Conservation (phyloP, 1,284 basidiomycete species). For the Phellopilus nigrolimitatus region DNA sequence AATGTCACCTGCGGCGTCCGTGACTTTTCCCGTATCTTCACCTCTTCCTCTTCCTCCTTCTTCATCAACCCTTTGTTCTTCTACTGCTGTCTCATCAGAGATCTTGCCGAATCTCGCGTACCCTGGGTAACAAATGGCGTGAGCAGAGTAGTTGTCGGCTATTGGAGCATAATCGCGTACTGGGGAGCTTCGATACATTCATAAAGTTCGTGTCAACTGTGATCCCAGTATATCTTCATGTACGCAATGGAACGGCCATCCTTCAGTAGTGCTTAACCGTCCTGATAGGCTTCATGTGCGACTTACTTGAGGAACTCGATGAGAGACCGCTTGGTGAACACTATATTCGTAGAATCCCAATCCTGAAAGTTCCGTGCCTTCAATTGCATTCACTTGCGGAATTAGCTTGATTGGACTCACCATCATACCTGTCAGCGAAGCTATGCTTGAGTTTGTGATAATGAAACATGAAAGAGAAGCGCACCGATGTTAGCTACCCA, state of each 20-base stretch:
- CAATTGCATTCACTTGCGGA: not conserved
- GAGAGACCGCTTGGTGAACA: conserved; percentile 68
- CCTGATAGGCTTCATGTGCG: not conserved
- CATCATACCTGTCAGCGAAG: conserved; percentile 49
- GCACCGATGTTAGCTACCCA: conserved; percentile 62
- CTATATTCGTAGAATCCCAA: conserved; percentile 66
- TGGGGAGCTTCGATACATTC: conserved; percentile 66
- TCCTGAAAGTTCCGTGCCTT: conserved; percentile 32
- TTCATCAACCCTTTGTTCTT: not conserved
- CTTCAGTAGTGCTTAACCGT: not conserved
- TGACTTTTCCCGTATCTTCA: not conserved
- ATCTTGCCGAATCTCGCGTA: conserved; percentile 56
- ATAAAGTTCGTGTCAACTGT: conserved; percentile 69
- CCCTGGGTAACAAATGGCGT: conserved; percentile 31
- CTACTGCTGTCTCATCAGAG: conserved; percentile 4
- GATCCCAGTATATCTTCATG: conserved; percentile 53
- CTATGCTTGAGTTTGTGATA: conserved; percentile 1
- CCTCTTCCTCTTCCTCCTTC: not conserved
- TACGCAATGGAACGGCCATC: not conserved
- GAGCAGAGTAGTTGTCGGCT: not conserved
- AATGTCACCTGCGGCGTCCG: not conserved
- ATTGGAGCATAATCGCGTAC: conserved; percentile 35
- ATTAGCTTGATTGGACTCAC: not conserved
- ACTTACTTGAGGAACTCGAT: conserved; percentile 69
- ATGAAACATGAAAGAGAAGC: conserved; percentile 21